Evolutionary conservation across 148 eudicot species (phyloP).

Genomic region (Drosera capensis): DNA sequence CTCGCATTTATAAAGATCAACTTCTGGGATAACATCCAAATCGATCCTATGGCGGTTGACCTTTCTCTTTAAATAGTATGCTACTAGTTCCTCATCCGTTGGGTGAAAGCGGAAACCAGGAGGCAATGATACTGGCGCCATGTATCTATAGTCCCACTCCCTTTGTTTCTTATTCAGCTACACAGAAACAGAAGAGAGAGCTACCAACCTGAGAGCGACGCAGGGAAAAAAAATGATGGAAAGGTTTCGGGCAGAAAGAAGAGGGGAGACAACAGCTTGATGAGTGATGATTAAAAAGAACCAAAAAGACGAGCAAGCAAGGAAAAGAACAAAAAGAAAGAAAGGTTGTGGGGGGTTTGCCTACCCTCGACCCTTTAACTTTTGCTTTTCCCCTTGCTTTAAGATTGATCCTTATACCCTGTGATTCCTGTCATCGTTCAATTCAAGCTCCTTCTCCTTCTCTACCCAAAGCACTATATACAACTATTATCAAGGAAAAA

Average conservation of each 20-base stretch:
- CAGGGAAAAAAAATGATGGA: background rate
- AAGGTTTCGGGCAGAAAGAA: background rate
- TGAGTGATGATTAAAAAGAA: background rate
- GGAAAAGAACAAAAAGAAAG: conserved; percentile 20
- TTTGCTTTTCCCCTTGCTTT: conserved; percentile 2
- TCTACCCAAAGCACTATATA: no score
- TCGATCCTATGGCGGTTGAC: conserved; percentile 58
- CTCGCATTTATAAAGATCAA: conserved; percentile 86
- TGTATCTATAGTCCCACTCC: conserved; percentile 1
- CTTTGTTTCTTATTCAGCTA: background rate
- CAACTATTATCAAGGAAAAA: background rate
- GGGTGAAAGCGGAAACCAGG: conserved; percentile 85
- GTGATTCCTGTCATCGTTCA: conserved; percentile 20
- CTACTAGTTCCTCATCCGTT: conserved; percentile 70
- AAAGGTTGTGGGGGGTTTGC: conserved; percentile 16
- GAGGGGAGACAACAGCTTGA: background rate
- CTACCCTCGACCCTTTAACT: conserved; percentile 3
- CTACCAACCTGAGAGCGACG: no score
- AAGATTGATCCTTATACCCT: conserved; percentile 11
- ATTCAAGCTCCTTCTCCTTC: conserved; percentile 9
- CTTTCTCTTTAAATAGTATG: conserved; percentile 67
- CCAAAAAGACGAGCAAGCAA: background rate
- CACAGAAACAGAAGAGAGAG: background rate
- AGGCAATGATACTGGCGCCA: conserved; percentile 80
- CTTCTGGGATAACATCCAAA: conserved; percentile 73